These are phyloP conservation scores for Globisporangium polare DNA, from an alignment of 352 stramenopile species.

Conservation along the genomic window DNA sequence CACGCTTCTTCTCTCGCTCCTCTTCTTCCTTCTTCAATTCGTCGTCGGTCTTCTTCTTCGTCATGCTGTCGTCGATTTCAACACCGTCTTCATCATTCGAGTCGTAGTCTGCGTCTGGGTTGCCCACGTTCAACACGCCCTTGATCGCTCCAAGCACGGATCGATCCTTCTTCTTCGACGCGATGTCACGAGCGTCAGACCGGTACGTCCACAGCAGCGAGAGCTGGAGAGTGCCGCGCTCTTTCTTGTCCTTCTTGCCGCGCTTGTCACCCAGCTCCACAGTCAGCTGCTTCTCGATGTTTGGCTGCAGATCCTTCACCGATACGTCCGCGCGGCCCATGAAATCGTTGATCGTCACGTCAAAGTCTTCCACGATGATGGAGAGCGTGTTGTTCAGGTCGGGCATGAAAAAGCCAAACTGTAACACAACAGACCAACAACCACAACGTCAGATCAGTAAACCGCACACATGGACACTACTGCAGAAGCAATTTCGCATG, in stretches of 20 bases:
- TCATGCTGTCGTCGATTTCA: slow-evolving; percentile 39
- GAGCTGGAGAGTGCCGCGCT: slow-evolving; percentile 48
- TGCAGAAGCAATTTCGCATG: neutral
- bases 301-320: slow-evolving; percentile 41
- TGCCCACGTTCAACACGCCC: slow-evolving; percentile 37
- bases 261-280: slow-evolving; percentile 60
- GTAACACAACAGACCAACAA: neutral
- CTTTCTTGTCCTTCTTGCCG: slow-evolving; percentile 63
- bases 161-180: slow-evolving; percentile 68
- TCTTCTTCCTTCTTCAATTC: slow-evolving; percentile 70
- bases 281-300: slow-evolving; percentile 52
- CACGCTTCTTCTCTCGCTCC: slow-evolving; percentile 66
- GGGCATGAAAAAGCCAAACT: slow-evolving; percentile 63
- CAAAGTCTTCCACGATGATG: slow-evolving; percentile 67
- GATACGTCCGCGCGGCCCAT: slow-evolving; percentile 67
- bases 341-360: slow-evolving; percentile 79
- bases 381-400: slow-evolving; percentile 50
- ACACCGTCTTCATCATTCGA: slow-evolving; percentile 69
- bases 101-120: slow-evolving; percentile 68
- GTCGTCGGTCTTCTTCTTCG: slow-evolving; percentile 61
- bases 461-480: neutral
- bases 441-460: neutral
- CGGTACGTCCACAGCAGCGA: slow-evolving; percentile 60
- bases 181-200: slow-evolving; percentile 46
- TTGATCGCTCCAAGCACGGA: slow-evolving; percentile 46